Percentiles rank a stretch among this genome's conserved stretches.
These are phyloP conservation scores for Andrographis paniculata DNA, from an alignment of 305 asterid species.

Conservation along the genomic window DNA sequence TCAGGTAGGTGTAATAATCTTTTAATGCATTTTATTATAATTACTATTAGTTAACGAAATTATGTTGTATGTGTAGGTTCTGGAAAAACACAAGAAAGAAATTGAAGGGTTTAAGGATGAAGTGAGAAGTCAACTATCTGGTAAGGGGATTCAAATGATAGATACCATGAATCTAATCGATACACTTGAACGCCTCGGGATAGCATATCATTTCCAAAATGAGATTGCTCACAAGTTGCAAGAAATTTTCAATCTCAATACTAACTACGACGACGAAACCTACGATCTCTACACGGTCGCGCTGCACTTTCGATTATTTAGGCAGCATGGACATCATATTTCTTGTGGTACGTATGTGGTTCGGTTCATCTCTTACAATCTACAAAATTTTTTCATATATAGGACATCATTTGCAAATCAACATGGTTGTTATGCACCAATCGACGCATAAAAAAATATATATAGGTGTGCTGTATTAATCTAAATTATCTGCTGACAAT, in stretches of 20 bases:
- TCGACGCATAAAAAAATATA: too few relatives aligned
- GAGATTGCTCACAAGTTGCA: conserved; percentile 23
- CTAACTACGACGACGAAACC: conserved; percentile 4
- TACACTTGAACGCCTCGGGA: conserved; percentile 27
- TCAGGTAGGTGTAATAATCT: too few relatives aligned
- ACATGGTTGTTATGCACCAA: too few relatives aligned
- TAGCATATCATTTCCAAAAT: conserved; percentile 23
- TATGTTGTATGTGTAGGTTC: background rate
- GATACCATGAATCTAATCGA: conserved; percentile 21
- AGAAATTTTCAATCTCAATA: background rate
- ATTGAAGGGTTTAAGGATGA: conserved; percentile 22
- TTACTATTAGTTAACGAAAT: too few relatives aligned
- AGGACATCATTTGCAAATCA: too few relatives aligned
- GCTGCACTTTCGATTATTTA: conserved; percentile 23
- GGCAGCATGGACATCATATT: conserved; percentile 24
- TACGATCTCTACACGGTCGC: conserved; percentile 20
- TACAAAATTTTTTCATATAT: too few relatives aligned
- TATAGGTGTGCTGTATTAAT: too few relatives aligned
- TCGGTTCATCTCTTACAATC: too few relatives aligned
- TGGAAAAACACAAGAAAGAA: conserved; percentile 6
- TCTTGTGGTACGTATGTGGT: conserved; percentile 23
- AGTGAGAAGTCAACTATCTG: conserved; percentile 12
- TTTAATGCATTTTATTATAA: too few relatives aligned
- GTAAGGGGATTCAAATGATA: background rate
- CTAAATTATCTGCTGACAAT: too few relatives aligned